These are phyloP conservation scores for Parmelia sp. DNA, from an alignment of 495 filamentous ascomycete species.

Conservation along the genomic window DNA sequence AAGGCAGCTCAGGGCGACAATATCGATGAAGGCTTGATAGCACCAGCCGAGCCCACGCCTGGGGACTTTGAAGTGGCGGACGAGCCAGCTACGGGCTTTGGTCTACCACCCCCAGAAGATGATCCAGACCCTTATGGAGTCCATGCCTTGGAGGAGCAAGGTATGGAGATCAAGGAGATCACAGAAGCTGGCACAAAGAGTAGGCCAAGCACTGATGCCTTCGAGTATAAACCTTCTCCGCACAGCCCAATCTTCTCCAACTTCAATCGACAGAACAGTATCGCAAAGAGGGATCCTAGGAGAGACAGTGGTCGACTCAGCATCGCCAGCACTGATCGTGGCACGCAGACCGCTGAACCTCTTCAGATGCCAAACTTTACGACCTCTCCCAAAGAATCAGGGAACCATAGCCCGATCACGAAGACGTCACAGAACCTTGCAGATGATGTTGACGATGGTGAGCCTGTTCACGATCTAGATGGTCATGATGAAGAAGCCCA, in stretches of 20 bases:
- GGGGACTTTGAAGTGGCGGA: slow-evolving; percentile 61
- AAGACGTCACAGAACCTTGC: slow-evolving; percentile 37
- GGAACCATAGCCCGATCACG: slow-evolving; percentile 28
- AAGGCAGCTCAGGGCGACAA: slow-evolving; percentile 80
- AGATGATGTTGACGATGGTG: slow-evolving; percentile 30
- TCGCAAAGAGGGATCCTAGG: slow-evolving; percentile 37
- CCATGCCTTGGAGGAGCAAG: slow-evolving; percentile 73
- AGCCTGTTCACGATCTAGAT: slow-evolving; percentile 20
- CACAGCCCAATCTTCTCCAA: slow-evolving; percentile 67
- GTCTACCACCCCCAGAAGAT: slow-evolving; percentile 64
- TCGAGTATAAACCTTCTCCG: slow-evolving; percentile 72
- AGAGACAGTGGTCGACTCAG: slow-evolving; percentile 60
- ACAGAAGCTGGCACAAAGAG: slow-evolving; percentile 65
- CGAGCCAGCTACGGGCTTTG: slow-evolving; percentile 49
- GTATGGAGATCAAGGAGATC: slow-evolving; percentile 62
- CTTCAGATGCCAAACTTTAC: slow-evolving; percentile 42
- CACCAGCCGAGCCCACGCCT: slow-evolving; percentile 57
- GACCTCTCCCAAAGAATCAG: slow-evolving; percentile 35
- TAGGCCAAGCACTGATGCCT: slow-evolving; percentile 64
- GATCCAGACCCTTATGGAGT: slow-evolving; percentile 88
- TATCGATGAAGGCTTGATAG: slow-evolving; percentile 54
- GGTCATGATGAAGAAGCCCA: slow-evolving; percentile 36
- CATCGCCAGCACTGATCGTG: slow-evolving; percentile 48
- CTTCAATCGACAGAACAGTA: slow-evolving; percentile 54
- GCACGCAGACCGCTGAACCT: slow-evolving; percentile 54